These are phyloP conservation scores for Graphiopsis chlorocephala DNA, from an alignment of 2,329 filamentous ascomycete genomes.

Conservation along the genomic window DNA sequence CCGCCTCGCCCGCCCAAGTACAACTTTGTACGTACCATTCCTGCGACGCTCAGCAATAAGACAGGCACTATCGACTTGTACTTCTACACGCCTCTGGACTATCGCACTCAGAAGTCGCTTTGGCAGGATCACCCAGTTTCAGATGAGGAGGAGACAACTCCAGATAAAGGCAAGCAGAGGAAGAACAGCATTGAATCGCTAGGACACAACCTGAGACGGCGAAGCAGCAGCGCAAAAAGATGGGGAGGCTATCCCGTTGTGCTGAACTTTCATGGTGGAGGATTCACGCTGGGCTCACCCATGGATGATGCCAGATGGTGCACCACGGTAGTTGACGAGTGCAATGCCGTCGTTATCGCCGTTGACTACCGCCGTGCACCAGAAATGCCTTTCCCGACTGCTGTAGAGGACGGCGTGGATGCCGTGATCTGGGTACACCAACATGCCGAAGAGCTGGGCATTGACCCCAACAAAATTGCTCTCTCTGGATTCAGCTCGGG, in stretches of 20 bases:
- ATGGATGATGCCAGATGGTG: constrained; percentile 63
- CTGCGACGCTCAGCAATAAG: constrained; percentile 47
- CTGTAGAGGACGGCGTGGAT: constrained; percentile 63
- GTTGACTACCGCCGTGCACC: constrained; percentile 62
- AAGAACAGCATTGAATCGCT: constrained; percentile 25
- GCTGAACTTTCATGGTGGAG: constrained; percentile 64
- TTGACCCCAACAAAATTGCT: constrained; percentile 57
- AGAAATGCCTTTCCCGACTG: constrained; percentile 60
- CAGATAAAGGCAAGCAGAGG: constrained; percentile 20
- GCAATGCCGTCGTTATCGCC: constrained; percentile 57
- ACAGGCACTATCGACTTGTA: constrained; percentile 52
- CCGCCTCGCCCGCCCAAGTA: constrained; percentile 60
- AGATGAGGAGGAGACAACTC: constrained; percentile 9
- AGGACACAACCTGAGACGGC: constrained; percentile 24
- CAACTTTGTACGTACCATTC: constrained; percentile 57
- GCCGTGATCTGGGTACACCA: constrained; percentile 58
- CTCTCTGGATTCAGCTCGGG: constrained; percentile 63
- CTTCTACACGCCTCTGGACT: constrained; percentile 60
- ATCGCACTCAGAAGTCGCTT: constrained; percentile 42
- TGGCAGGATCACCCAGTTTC: constrained; percentile 21
- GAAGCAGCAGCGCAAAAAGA: constrained; percentile 36
- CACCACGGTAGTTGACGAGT: constrained; percentile 53
- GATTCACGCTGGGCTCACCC: constrained; percentile 59
- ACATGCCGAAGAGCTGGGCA: constrained; percentile 54
- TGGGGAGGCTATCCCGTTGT: constrained; percentile 52